These are phyloP conservation scores for Salvia splendens DNA, from an alignment of 257 asterid genomes.

Conservation along the genomic window DNA sequence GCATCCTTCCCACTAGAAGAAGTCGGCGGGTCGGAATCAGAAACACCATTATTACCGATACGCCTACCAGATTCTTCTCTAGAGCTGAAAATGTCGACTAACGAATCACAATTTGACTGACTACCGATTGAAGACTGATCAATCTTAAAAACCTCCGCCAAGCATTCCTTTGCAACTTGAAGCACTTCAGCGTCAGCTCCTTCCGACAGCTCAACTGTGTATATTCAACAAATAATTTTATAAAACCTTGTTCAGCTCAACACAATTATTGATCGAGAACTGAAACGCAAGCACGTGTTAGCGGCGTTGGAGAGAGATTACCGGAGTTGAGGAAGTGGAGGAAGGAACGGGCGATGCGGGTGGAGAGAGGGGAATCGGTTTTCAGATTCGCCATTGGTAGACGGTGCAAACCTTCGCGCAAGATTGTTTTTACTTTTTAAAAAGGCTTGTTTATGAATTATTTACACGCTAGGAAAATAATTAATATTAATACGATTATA, in stretches of 20 bases:
- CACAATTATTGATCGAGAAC: constrained; percentile 18
- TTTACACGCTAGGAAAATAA: too few relatives aligned
- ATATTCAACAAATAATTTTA: constrained; percentile 1
- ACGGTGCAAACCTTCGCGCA: constrained; percentile 23
- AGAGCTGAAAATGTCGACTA: constrained; percentile 61
- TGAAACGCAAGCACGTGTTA: neutral
- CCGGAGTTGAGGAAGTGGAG: constrained; percentile 72
- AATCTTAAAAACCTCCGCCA: constrained; percentile 69
- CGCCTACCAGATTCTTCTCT: constrained; percentile 26
- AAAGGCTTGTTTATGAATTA: too few relatives aligned
- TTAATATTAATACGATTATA: too few relatives aligned
- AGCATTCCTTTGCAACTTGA: constrained; percentile 78
- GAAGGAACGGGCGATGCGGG: constrained; percentile 73
- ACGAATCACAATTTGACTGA: constrained; percentile 45
- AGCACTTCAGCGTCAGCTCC: constrained; percentile 71
- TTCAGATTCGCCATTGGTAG: constrained; percentile 58
- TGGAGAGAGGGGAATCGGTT: constrained; percentile 74
- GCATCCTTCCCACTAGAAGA: constrained; percentile 41
- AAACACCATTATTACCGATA: constrained; percentile 33
- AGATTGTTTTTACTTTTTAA: neutral
- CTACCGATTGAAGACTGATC: constrained; percentile 49
- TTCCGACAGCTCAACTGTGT: constrained; percentile 67
- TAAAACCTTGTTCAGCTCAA: neutral
- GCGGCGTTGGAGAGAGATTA: constrained; percentile 23
- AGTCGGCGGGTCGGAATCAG: constrained; percentile 43